These are phyloP conservation scores for Solioccasus polychromus DNA, from an alignment of 768 basidiomycete species.

Conservation along the genomic window DNA sequence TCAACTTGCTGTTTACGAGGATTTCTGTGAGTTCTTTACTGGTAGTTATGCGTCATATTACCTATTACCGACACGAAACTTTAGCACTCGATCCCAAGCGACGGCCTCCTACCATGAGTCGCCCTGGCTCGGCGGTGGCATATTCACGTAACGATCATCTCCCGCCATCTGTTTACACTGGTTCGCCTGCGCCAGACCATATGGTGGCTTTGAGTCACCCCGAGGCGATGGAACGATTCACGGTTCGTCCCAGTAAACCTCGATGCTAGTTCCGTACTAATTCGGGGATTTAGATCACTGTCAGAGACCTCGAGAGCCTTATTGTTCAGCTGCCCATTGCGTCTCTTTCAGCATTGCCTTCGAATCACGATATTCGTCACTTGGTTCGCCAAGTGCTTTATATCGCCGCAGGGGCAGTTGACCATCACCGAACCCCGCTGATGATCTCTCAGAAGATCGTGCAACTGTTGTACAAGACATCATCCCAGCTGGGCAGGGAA, in stretches of 20 bases:
- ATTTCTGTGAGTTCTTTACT: conserved; percentile 62
- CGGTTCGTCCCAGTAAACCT: conserved; percentile 41
- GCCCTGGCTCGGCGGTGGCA: conserved; percentile 70
- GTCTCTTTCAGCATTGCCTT: conserved; percentile 66
- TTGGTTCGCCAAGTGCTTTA: conserved; percentile 80
- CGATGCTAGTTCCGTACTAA: conserved; percentile 3
- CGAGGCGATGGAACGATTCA: conserved; percentile 89
- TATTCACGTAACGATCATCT: conserved; percentile 51
- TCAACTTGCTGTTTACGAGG: conserved; percentile 91
- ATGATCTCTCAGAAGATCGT: conserved; percentile 97
- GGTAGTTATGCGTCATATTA: not conserved
- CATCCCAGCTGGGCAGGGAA: conserved; percentile 82
- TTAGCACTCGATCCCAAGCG: conserved; percentile 58
- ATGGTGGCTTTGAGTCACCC: conserved; percentile 56
- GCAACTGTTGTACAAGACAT: conserved; percentile 89
- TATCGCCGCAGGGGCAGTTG: conserved; percentile 74
- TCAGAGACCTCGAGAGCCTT: conserved; percentile 75
- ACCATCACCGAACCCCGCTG: conserved; percentile 83
- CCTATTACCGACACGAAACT: conserved; percentile 12
- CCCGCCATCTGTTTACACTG: conserved; percentile 46
- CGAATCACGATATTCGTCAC: conserved; percentile 83
- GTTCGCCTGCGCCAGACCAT: conserved; percentile 64
- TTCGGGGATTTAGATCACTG: conserved; percentile 15
- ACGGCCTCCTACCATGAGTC: conserved; percentile 46
- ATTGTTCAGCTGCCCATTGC: conserved; percentile 72